Evolutionary conservation across 2,329 filamentous ascomycete genomes (phyloP).

Genomic region (Paradendryphiella salina): DNA sequence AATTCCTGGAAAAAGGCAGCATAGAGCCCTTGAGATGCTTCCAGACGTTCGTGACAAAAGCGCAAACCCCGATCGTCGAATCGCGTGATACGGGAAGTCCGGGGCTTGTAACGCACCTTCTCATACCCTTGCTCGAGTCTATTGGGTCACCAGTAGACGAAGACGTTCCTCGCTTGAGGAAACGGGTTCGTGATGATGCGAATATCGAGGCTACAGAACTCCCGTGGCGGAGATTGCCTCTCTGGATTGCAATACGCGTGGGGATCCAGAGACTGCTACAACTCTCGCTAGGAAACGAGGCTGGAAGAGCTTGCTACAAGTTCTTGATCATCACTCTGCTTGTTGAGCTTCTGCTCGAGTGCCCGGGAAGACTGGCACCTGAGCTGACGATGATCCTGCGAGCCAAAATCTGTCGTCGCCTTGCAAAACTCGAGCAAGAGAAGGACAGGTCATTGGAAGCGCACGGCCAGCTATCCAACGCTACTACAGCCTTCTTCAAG

Average conservation of each 20-base stretch:
- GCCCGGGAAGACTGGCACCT: conserved; percentile 24
- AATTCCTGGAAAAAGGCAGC: conserved; percentile 60
- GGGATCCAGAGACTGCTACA: conserved; percentile 56
- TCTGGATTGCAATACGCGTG: conserved; percentile 65
- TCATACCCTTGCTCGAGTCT: conserved; percentile 62
- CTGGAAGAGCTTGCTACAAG: conserved; percentile 59
- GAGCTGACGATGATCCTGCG: conserved; percentile 49
- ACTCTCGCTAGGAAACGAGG: conserved; percentile 42
- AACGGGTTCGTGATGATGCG: conserved; percentile 64
- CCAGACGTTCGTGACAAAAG: conserved; percentile 56
- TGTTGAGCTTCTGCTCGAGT: conserved; percentile 49
- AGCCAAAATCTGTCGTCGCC: conserved; percentile 58
- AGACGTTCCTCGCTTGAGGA: conserved; percentile 50
- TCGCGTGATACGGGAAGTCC: conserved; percentile 60
- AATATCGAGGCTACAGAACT: conserved; percentile 50
- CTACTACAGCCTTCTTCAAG: conserved; percentile 7
- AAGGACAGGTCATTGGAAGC: not conserved
- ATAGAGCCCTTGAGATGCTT: conserved; percentile 57
- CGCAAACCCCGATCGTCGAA: conserved; percentile 54
- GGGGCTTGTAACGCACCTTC: conserved; percentile 59
- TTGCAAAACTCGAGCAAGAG: conserved; percentile 60
- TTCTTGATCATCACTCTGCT: conserved; percentile 56
- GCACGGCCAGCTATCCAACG: conserved; percentile 10
- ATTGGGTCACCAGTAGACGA: conserved; percentile 49
- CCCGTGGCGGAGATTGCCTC: conserved; percentile 64